A percentile compares a stretch with the other conserved stretches of the same genome.
Conservation (phyloP, 352 stramenopile species). For the Phytopythium sindhum region DNA sequence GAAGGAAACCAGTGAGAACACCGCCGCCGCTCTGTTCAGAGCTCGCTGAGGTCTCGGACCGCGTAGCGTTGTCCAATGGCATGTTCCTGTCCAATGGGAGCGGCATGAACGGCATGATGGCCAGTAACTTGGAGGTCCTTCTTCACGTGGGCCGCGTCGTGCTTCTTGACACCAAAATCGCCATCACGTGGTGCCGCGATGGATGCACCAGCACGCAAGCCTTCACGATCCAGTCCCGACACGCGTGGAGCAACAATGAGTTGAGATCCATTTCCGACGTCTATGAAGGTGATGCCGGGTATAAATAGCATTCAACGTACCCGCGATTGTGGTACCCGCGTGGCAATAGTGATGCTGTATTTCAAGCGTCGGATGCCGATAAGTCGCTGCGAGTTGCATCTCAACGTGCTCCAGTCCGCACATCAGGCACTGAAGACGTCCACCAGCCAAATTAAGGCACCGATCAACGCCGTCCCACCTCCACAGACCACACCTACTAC, state of each 20-base stretch:
- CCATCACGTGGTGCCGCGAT: too few relatives aligned
- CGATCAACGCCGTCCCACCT: too few relatives aligned
- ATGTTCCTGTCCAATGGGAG: not conserved
- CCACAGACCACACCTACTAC: too few relatives aligned
- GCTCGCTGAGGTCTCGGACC: not conserved
- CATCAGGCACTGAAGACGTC: too few relatives aligned
- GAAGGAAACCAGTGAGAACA: not conserved
- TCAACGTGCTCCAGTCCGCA: too few relatives aligned
- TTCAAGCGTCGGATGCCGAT: too few relatives aligned
- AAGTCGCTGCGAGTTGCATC: too few relatives aligned
- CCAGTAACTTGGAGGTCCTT: not conserved
- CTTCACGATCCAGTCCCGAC: not conserved
- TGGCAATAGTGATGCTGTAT: too few relatives aligned
- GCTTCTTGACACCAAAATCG: not conserved
- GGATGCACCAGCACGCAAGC: not conserved
- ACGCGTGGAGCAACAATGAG: too few relatives aligned
- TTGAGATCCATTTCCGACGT: too few relatives aligned
- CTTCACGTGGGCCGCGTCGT: not conserved
- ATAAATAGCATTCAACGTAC: not conserved
- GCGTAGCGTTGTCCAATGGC: not conserved
- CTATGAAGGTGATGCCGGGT: not conserved
- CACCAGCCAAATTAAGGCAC: too few relatives aligned
- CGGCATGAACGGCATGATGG: not conserved
- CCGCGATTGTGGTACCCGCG: too few relatives aligned
- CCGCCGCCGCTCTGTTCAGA: not conserved